Evolutionary conservation across 805 yeast genomes (phyloP), one percentile per base, ranked within the genome.

Genomic region (Diddensiella santjacobensis): DNA sequence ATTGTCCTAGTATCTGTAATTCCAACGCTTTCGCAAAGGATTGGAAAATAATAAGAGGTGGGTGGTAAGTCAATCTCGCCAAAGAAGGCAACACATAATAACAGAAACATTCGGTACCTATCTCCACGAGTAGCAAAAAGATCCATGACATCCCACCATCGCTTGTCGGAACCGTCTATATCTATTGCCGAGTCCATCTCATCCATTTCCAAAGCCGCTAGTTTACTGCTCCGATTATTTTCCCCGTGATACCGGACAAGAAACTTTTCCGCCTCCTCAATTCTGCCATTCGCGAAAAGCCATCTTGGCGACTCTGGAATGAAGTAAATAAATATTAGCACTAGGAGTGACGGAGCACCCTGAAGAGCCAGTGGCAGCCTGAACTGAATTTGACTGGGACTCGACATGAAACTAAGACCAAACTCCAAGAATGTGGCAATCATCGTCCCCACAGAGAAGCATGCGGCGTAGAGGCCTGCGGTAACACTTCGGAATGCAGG

Each of bases 231-330:
- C 5, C 24, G 39, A 35, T 37, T 37, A 5, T 22, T 40, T 6
- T 44, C 42, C 3, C 47, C 47, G 23, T 44, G 47, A 30, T 38
- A 40, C 18, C 39, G 26, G 4, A 26, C 31, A 22, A 48, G 42
- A 19, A 44, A 11, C 35, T 26, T 18, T 3, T 15, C 18, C 11
- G 48, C 51, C 37, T 43, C 39, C 11, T 48, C 51, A 4, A 4
- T 13, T 5, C 24, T 22, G 13, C 40, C 20, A 19, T 38, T 15
- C 6, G 41, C 41, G 38, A 46, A 50, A 15, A 54, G 45, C 58
- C 59, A 55, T n/a, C 57, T 42, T 3, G 57, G 57, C 24, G 52
- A 45, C 37, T 54, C 56, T 10, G 57, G 57, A n/a, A 51, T 18
- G 20, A 50, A 35, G 30, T 24, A 31, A n/a, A 40, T 46, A 11